A percentile compares a stretch with the other conserved stretches of the same genome.
These are phyloP conservation scores for Gentiana straminea DNA, from an alignment of 257 asterid species.

Conservation along the genomic window DNA sequence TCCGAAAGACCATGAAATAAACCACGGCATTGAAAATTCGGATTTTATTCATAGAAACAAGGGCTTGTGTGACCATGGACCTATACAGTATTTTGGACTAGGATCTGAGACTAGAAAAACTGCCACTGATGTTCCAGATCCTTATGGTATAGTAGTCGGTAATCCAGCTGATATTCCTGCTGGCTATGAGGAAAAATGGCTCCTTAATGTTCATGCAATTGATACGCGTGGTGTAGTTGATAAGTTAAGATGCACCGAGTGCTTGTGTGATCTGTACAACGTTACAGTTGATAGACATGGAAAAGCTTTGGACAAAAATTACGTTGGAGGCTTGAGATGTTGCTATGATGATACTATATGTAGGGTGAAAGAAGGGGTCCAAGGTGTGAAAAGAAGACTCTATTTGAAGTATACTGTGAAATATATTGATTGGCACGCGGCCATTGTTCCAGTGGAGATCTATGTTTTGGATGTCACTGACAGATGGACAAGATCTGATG, in stretches of 20 bases:
- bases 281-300: slow-evolving; percentile 32
- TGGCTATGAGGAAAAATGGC: slow-evolving; percentile 67
- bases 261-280: slow-evolving; percentile 68
- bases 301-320: slow-evolving; percentile 17
- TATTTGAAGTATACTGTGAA: slow-evolving; percentile 32
- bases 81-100: slow-evolving; percentile 63
- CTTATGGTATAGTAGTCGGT: slow-evolving; percentile 70
- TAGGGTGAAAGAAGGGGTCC: slow-evolving; percentile 33
- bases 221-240: slow-evolving; percentile 73
- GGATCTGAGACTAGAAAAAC: slow-evolving; percentile 89
- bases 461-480: slow-evolving; percentile 39
- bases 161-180: slow-evolving; percentile 37
- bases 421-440: slow-evolving; percentile 29
- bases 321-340: slow-evolving; percentile 63
- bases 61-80: slow-evolving; percentile 48
- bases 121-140: slow-evolving; percentile 49
- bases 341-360: slow-evolving; percentile 60
- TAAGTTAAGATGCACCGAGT: slow-evolving; percentile 69
- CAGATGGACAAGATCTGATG: slow-evolving; percentile 27
- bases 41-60: slow-evolving; percentile 25
- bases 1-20: neutral
- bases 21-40: slow-evolving; percentile 18
- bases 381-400: slow-evolving; percentile 31
- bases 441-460: slow-evolving; percentile 28
- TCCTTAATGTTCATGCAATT: slow-evolving; percentile 72